These are phyloP conservation scores for Debaryomyces singareniensis DNA, from an alignment of 1,139 yeast species.

Conservation along the genomic window DNA sequence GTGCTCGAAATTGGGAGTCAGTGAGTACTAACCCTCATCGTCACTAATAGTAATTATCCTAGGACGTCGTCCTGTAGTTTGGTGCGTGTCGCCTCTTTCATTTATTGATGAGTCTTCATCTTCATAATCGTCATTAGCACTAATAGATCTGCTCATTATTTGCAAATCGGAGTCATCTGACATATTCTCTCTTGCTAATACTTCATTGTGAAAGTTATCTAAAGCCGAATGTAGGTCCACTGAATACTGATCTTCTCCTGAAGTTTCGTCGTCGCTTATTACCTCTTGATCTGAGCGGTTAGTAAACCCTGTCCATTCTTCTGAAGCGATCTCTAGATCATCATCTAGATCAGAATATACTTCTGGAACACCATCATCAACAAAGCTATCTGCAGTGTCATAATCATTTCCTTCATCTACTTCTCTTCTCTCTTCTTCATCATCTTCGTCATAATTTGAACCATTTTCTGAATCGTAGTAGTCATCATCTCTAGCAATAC, in stretches of 20 bases:
- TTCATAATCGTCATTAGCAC: background rate
- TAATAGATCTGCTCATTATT: slow-evolving; percentile 4
- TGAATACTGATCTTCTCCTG: slow-evolving; percentile 7
- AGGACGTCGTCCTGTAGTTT: slow-evolving; percentile 6
- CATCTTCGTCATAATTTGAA: slow-evolving; percentile 20
- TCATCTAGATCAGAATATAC: slow-evolving; percentile 1
- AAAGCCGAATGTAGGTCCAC: slow-evolving; percentile 7
- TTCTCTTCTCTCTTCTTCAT: slow-evolving; percentile 13
- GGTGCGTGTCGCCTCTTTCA: slow-evolving; percentile 5
- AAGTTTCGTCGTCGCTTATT: slow-evolving; percentile 1
- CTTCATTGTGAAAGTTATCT: slow-evolving; percentile 6
- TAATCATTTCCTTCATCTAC: slow-evolving; percentile 15
- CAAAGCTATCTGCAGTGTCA: slow-evolving; percentile 25
- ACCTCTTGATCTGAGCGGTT: background rate
- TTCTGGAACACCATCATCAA: slow-evolving; percentile 14
- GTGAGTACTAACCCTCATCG: slow-evolving; percentile 5
- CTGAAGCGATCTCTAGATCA: background rate
- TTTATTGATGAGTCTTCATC: slow-evolving; percentile 3
- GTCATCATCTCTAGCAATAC: slow-evolving; percentile 22
- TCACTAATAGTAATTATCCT: slow-evolving; percentile 6
- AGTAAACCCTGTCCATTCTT: slow-evolving; percentile 1
- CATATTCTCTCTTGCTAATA: background rate
- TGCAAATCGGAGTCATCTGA: slow-evolving; percentile 3
- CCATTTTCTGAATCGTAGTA: slow-evolving; percentile 24
- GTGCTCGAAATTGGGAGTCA: background rate